phyloP scores from a whole-genome alignment of 352 stramenopile species.

The Phytopythium vexans region DNA sequence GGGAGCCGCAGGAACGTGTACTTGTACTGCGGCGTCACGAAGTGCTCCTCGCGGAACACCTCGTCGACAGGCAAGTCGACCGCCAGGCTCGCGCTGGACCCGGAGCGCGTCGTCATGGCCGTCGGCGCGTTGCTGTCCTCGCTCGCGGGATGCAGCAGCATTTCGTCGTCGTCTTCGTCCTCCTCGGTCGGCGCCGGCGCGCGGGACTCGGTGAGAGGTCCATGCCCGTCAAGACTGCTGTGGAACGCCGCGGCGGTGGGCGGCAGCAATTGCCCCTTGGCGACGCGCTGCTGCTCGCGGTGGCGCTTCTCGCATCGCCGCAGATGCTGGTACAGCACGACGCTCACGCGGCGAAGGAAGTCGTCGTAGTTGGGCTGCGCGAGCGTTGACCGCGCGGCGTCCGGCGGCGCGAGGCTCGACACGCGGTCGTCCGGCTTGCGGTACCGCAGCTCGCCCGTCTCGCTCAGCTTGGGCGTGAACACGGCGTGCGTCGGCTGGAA shows the following conservation, averaged over 20 bases:
- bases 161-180: conserved; percentile 5
- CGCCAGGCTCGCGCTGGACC: conserved; percentile 10
- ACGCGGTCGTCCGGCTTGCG: conserved; percentile 78
- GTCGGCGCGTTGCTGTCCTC: conserved; percentile 2
- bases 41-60: conserved; percentile 87
- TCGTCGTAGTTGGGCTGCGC: conserved; percentile 91
- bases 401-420: conserved; percentile 57
- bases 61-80: conserved; percentile 74
- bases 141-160: background rate
- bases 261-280: background rate
- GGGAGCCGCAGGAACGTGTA: conserved; percentile 83
- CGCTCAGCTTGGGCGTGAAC: conserved; percentile 75
- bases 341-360: conserved; percentile 81
- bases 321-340: conserved; percentile 90
- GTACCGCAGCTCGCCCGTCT: conserved; percentile 69
- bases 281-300: conserved; percentile 53
- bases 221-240: background rate
- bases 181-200: conserved; percentile 13
- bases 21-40: conserved; percentile 87
- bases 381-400: conserved; percentile 68
- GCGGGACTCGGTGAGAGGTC: conserved; percentile 12
- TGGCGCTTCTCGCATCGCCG: conserved; percentile 80
- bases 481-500: conserved; percentile 87
- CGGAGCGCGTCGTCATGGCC: conserved; percentile 10
- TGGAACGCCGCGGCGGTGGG: background rate